phyloP scores from a whole-genome alignment of 306 rosid genomes.

The Abrus pulchellus region DNA sequence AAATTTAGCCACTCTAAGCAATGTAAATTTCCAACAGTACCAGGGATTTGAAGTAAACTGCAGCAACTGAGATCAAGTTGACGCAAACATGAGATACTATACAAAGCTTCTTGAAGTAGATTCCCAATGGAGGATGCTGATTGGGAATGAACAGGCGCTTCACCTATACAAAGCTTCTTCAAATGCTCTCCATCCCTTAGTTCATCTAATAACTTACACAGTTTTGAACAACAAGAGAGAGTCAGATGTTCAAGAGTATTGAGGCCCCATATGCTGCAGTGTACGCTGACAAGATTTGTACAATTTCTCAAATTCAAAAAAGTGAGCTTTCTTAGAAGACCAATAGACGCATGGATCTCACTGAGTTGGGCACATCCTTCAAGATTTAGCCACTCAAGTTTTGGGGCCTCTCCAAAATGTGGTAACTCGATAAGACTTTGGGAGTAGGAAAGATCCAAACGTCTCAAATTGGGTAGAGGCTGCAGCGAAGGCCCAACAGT shows the following conservation, averaged over 20 bases:
- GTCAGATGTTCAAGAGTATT: constrained; percentile 17
- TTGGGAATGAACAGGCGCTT: no score
- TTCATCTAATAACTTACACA: neutral
- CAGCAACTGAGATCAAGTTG: neutral
- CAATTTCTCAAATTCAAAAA: neutral
- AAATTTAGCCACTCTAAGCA: neutral
- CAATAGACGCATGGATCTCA: no score
- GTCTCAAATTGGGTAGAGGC: neutral
- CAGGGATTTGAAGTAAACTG: neutral
- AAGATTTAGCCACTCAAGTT: neutral
- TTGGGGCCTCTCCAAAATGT: neutral
- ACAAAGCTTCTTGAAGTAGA: no score
- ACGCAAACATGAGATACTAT: neutral
- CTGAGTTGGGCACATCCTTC: neutral
- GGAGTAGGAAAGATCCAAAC: neutral
- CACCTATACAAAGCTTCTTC: no score
- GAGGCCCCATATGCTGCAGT: neutral
- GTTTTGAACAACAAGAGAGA: neutral
- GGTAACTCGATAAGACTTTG: neutral
- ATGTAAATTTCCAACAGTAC: neutral
- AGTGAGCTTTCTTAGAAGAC: neutral
- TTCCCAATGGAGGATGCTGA: neutral
- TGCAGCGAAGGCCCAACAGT: neutral
- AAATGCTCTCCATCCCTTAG: no score
- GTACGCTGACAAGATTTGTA: neutral